A percentile compares a stretch with the other conserved stretches of the same genome.
These are phyloP conservation scores for Verticillium nonalfalfae DNA, from an alignment of 2,329 filamentous ascomycete genomes.

Conservation along the genomic window DNA sequence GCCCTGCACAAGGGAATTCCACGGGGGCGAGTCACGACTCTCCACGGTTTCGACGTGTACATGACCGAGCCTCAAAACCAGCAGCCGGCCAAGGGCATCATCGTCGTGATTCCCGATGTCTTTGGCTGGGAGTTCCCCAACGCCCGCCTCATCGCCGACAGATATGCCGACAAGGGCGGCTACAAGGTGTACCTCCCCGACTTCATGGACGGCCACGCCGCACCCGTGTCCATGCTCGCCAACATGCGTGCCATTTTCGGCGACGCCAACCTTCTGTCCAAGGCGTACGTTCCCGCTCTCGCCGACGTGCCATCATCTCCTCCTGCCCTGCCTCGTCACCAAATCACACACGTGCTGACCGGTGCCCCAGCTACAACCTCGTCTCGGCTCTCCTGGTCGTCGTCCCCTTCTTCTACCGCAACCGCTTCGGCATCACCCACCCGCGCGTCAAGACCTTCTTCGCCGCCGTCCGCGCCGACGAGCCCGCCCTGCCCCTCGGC, in stretches of 20 bases:
- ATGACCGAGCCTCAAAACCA: conserved; percentile 29
- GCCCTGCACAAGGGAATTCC: conserved; percentile 35
- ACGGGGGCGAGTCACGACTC: conserved; percentile 32
- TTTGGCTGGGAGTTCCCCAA: conserved; percentile 51
- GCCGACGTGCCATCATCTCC: background rate
- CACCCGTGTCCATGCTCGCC: conserved; percentile 22
- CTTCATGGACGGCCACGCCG: conserved; percentile 37
- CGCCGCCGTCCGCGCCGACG: conserved; percentile 24
- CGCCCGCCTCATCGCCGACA: conserved; percentile 44
- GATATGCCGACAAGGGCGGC: conserved; percentile 41
- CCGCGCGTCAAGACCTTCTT: conserved; percentile 30
- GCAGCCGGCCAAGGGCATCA: conserved; percentile 32
- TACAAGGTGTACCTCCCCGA: conserved; percentile 50
- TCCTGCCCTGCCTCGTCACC: too few species aligned
- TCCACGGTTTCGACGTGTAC: conserved; percentile 44
- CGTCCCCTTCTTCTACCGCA: conserved; percentile 24
- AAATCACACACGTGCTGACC: background rate
- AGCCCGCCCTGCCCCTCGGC: conserved; percentile 29
- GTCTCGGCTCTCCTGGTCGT: conserved; percentile 5
- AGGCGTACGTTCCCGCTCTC: background rate
- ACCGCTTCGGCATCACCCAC: conserved; percentile 20
- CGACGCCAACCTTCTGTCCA: background rate
- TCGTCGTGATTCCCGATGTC: conserved; percentile 48
- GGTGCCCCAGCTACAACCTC: background rate
- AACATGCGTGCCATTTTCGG: conserved; percentile 10